Evolutionary conservation across 2,329 filamentous ascomycete genomes (phyloP).

Genomic region (Aspergillus ruber): DNA sequence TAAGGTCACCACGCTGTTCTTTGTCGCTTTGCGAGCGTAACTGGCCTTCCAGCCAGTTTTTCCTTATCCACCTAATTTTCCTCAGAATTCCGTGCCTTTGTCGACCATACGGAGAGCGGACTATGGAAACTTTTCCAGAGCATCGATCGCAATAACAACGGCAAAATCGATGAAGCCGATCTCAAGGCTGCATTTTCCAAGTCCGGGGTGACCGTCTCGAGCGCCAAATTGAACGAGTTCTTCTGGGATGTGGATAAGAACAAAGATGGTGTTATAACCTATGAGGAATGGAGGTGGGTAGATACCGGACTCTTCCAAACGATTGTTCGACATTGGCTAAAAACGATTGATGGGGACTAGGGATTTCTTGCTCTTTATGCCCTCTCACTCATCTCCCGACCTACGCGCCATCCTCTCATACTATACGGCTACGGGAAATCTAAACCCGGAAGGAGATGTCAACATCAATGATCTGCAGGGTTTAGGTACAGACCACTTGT

Average conservation of each 20-base stretch:
- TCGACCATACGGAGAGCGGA: constrained; percentile 79
- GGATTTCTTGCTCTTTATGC: constrained; percentile 89
- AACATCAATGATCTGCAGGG: constrained; percentile 87
- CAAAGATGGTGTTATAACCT: constrained; percentile 77
- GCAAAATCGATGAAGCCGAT: constrained; percentile 80
- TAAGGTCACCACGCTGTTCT: constrained; percentile 38
- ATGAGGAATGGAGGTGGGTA: constrained; percentile 91
- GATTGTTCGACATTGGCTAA: constrained; percentile 6
- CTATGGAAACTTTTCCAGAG: constrained; percentile 73
- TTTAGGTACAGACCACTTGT: constrained; percentile 65
- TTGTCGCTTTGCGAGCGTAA: constrained; percentile 7
- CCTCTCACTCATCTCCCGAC: constrained; percentile 53
- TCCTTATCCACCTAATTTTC: constrained; percentile 15
- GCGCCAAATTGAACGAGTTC: constrained; percentile 71
- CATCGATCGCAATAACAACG: constrained; percentile 81
- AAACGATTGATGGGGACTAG: constrained; percentile 39
- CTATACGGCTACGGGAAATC: constrained; percentile 79
- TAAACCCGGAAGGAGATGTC: constrained; percentile 92
- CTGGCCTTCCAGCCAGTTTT: constrained; percentile 13
- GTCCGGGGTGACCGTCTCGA: constrained; percentile 72
- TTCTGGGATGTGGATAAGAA: constrained; percentile 87
- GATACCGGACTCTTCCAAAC: constrained; percentile 5
- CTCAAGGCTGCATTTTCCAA: constrained; percentile 69
- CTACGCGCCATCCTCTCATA: constrained; percentile 81
- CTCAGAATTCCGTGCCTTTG: constrained; percentile 81